Conservation (phyloP, 2,329 filamentous ascomycete species). For the Penicillium sp. region DNA sequence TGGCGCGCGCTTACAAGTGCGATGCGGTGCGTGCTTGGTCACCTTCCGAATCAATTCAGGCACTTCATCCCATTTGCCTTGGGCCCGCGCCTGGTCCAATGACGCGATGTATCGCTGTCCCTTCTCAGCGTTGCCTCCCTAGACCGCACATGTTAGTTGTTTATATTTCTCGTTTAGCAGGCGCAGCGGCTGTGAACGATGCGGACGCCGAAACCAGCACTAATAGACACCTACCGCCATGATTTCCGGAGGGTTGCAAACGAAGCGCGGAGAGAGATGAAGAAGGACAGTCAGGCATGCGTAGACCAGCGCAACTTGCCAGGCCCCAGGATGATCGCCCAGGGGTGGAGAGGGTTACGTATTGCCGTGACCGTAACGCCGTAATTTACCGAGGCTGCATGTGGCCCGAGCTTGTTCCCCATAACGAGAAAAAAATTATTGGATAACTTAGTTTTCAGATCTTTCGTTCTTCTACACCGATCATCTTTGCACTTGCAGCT, state of each 20-base stretch:
- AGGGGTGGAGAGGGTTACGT: constrained; percentile 28
- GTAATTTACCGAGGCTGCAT: constrained; percentile 37
- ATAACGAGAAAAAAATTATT: constrained; percentile 24
- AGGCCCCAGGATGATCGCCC: constrained; percentile 30
- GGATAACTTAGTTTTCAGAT: constrained; percentile 15
- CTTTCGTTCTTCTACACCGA: constrained; percentile 15
- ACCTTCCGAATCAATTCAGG: constrained; percentile 91
- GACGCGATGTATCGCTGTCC: constrained; percentile 78
- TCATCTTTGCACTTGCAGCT: constrained; percentile 1
- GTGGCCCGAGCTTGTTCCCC: constrained; percentile 35
- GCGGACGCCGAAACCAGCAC: neutral
- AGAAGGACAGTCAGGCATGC: constrained; percentile 21
- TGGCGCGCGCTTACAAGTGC: constrained; percentile 66
- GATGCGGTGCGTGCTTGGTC: constrained; percentile 85
- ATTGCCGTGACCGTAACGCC: constrained; percentile 31
- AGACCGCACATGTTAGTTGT: constrained; percentile 28
- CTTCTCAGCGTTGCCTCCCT: constrained; percentile 67
- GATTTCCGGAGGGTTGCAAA: constrained; percentile 20
- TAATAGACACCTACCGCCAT: constrained; percentile 28
- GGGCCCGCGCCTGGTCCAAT: constrained; percentile 84
- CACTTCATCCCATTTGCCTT: constrained; percentile 82
- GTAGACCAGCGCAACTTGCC: constrained; percentile 16
- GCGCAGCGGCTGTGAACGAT: neutral
- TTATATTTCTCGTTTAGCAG: neutral
- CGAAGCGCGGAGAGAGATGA: constrained; percentile 20